These are phyloP conservation scores for Periconia sp. DNA, from an alignment of 2,329 filamentous ascomycete species.

Conservation along the genomic window DNA sequence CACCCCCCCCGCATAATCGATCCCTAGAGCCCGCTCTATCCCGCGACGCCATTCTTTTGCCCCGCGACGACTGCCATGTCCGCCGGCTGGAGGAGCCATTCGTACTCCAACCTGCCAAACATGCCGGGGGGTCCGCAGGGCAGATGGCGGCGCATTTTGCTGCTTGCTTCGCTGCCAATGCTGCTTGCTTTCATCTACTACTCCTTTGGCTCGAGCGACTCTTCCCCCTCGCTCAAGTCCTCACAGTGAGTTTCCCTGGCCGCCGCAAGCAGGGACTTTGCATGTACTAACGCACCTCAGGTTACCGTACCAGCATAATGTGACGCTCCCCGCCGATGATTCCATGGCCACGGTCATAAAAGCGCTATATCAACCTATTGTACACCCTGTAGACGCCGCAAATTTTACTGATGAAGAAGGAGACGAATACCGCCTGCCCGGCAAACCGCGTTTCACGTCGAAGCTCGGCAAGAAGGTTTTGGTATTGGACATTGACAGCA, in stretches of 20 bases:
- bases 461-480: slow-evolving; percentile 46
- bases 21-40: neutral
- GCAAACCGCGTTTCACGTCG: slow-evolving; percentile 39
- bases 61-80: slow-evolving; percentile 5
- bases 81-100: slow-evolving; percentile 16
- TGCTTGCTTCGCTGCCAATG: slow-evolving; percentile 39
- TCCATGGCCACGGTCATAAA: slow-evolving; percentile 46
- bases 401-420: slow-evolving; percentile 49
- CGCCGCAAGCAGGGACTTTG: neutral
- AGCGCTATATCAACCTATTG: slow-evolving; percentile 43
- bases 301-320: slow-evolving; percentile 13
- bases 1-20: neutral
- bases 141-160: slow-evolving; percentile 41
- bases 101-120: slow-evolving; percentile 35
- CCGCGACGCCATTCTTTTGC: slow-evolving; percentile 1
- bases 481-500: slow-evolving; percentile 46
- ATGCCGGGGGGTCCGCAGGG: slow-evolving; percentile 37
- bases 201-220: slow-evolving; percentile 31
- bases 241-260: slow-evolving; percentile 26
- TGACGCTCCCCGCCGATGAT: slow-evolving; percentile 33
- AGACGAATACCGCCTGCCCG: slow-evolving; percentile 36
- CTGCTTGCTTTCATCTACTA: slow-evolving; percentile 37
- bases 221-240: slow-evolving; percentile 22
- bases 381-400: slow-evolving; percentile 41
- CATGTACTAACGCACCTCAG: too few species aligned